These are phyloP conservation scores for Starmerella asiatica DNA, from an alignment of 805 yeast species.

Conservation along the genomic window DNA sequence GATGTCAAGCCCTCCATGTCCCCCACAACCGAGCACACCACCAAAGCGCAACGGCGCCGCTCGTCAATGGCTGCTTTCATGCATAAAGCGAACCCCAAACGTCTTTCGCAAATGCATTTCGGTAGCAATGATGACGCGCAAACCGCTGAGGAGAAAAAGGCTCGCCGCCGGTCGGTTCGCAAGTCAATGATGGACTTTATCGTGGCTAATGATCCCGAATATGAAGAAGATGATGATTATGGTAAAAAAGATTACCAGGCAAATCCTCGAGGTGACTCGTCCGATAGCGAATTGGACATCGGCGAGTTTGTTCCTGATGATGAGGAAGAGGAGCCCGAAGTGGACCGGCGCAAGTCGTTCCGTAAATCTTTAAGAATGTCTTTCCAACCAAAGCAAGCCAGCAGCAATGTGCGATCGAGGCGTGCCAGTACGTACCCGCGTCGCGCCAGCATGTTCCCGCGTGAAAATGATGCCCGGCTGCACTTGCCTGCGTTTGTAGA, in stretches of 20 bases:
- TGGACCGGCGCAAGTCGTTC: too few relatives aligned
- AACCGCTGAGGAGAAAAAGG: not conserved
- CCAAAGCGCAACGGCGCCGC: too few relatives aligned
- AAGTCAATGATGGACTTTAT: conserved; percentile 7
- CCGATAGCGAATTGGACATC: not conserved
- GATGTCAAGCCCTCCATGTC: too few relatives aligned
- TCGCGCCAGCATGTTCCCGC: too few relatives aligned
- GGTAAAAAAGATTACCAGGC: conserved; percentile 7
- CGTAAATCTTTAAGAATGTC: not conserved
- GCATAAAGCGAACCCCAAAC: not conserved
- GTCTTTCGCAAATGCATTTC: not conserved
- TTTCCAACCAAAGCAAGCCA: not conserved
- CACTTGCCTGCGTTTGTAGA: conserved; percentile 1
- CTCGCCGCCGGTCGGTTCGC: not conserved
- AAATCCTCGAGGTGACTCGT: not conserved
- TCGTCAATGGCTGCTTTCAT: not conserved
- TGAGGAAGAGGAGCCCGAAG: too few relatives aligned
- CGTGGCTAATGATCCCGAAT: conserved; percentile 10
- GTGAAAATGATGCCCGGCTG: not conserved
- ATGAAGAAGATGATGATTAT: conserved; percentile 10
- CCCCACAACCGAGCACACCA: not conserved
- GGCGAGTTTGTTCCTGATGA: not conserved
- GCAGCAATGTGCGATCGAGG: not conserved
- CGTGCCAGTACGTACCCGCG: too few relatives aligned
- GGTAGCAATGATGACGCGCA: not conserved